Percentiles rank a stretch among this genome's conserved stretches.
phyloP scores from a whole-genome alignment of 495 filamentous ascomycete species.

The Pyronema omphalodes region DNA sequence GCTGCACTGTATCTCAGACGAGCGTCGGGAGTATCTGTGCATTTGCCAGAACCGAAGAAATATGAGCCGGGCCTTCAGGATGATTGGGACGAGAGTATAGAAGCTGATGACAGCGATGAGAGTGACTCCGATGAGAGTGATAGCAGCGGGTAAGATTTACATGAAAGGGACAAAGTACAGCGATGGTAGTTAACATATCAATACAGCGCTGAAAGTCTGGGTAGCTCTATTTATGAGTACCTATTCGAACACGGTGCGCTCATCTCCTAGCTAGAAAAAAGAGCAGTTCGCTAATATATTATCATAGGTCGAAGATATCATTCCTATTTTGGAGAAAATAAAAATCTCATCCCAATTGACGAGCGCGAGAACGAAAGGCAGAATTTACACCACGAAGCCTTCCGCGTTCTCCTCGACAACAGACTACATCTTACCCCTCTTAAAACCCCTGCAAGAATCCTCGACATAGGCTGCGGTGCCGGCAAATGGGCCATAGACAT shows the following conservation, averaged over 20 bases:
- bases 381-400: constrained; percentile 23
- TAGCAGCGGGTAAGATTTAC: too few relatives aligned
- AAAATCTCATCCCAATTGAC: background rate
- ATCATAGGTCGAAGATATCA: background rate
- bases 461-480: constrained; percentile 31
- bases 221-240: background rate
- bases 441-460: constrained; percentile 22
- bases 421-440: constrained; percentile 27
- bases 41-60: too few relatives aligned
- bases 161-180: too few relatives aligned
- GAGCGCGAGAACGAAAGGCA: background rate
- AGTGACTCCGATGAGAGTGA: too few relatives aligned
- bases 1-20: too few relatives aligned
- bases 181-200: too few relatives aligned
- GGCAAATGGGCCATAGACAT: constrained; percentile 16
- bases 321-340: background rate
- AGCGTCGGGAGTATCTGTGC: too few relatives aligned
- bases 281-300: too few relatives aligned
- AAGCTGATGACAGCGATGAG: too few relatives aligned
- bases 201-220: background rate
- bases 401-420: constrained; percentile 22
- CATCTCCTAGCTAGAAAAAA: too few relatives aligned
- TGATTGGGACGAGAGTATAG: too few relatives aligned
- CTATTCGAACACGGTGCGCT: background rate
- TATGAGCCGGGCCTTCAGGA: too few relatives aligned